Conservation (phyloP, 2,329 filamentous ascomycete species). For the Thelonectria discophora region DNA sequence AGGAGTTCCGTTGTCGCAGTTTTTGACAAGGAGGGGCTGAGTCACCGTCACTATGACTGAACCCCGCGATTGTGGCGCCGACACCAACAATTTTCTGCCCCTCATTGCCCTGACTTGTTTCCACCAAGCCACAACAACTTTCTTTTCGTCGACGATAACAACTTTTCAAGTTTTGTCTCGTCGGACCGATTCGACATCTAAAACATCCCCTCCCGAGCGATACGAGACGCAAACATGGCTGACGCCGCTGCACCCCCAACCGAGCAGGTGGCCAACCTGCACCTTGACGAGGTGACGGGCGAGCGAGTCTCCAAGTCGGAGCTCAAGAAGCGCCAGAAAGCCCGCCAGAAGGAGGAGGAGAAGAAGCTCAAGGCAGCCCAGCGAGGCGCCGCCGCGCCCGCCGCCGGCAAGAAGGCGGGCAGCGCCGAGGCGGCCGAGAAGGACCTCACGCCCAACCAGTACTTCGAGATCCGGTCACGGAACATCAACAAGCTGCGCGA, state of each 20-base stretch:
- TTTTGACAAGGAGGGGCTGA: conserved; percentile 30
- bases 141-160: conserved; percentile 32
- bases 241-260: conserved; percentile 50
- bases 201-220: conserved; percentile 15
- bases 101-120: conserved; percentile 44
- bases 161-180: conserved; percentile 23
- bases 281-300: conserved; percentile 92
- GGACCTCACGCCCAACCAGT: conserved; percentile 70
- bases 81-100: conserved; percentile 39
- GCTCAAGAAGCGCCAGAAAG: conserved; percentile 96
- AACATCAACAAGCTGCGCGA: conserved; percentile 64
- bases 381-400: conserved; percentile 72
- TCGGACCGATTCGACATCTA: conserved; percentile 23
- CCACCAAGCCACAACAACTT: conserved; percentile 41
- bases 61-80: conserved; percentile 45
- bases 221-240: conserved; percentile 41
- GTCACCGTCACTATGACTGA: conserved; percentile 29
- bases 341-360: conserved; percentile 84
- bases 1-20: background rate
- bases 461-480: conserved; percentile 94
- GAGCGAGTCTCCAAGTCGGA: conserved; percentile 86
- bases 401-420: conserved; percentile 54
- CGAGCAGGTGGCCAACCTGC: conserved; percentile 73
- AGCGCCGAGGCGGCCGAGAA: conserved; percentile 70
- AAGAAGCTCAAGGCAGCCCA: conserved; percentile 87